These are phyloP conservation scores for Taiwanofungus camphoratus DNA, from an alignment of 1,284 basidiomycete species.

Conservation along the genomic window DNA sequence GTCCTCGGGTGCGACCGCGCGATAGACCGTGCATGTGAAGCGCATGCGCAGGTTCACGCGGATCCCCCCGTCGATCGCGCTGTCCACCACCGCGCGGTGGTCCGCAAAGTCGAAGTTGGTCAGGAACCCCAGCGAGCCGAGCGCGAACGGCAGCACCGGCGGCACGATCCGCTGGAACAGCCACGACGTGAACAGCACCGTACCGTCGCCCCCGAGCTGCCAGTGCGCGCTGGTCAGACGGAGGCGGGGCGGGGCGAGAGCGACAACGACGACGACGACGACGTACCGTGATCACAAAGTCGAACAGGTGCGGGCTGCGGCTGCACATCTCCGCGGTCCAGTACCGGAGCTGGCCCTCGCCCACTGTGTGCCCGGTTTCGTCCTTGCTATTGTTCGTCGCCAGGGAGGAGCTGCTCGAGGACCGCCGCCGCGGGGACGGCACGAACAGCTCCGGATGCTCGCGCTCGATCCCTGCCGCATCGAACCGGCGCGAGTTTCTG, in stretches of 20 bases:
- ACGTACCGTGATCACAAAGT: constrained; percentile 94
- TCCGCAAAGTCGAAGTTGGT: constrained; percentile 97
- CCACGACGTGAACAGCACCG: constrained; percentile 99
- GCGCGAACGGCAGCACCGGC: constrained; percentile 93
- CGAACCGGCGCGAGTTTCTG: constrained; percentile 88
- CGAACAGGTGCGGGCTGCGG: constrained; percentile 88
- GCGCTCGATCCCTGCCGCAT: constrained; percentile 81
- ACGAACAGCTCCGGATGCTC: constrained; percentile 89
- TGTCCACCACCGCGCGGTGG: constrained; percentile 85
- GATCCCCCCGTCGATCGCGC: constrained; percentile 88
- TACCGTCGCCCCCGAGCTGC: constrained; percentile 95
- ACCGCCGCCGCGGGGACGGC: constrained; percentile 69
- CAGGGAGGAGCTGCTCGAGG: constrained; percentile 59
- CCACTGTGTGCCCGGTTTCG: constrained; percentile 47
- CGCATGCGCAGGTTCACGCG: constrained; percentile 98
- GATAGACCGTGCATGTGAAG: constrained; percentile 98
- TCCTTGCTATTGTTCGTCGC: constrained; percentile 42
- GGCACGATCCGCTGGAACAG: constrained; percentile 98
- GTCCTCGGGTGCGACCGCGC: constrained; percentile 72
- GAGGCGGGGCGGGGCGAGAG: not conserved
- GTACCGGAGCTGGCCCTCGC: constrained; percentile 92
- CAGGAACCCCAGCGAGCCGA: constrained; percentile 98
- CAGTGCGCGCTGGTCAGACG: constrained; percentile 7
- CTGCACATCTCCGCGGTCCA: constrained; percentile 98
- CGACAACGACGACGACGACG: not conserved